Conservation (phyloP, 2,329 filamentous ascomycete species). For the Thelonectria rubi region DNA sequence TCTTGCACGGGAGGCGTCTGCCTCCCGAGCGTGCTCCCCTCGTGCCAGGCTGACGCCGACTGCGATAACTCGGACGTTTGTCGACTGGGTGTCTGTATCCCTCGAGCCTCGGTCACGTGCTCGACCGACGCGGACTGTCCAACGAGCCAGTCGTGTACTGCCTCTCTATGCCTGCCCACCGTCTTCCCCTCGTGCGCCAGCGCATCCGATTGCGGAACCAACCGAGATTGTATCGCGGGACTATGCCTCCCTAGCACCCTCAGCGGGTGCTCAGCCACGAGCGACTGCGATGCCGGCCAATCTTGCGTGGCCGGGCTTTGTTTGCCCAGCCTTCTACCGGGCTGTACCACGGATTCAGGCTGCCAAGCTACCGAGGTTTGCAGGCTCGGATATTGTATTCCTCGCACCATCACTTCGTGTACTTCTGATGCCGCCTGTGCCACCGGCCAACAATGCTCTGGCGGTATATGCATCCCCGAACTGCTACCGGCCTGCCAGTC, state of each 20-base stretch:
- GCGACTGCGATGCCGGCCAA: not conserved
- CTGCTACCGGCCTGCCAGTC: constrained; percentile 10
- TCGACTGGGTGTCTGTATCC: constrained; percentile 15
- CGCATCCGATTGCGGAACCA: not conserved
- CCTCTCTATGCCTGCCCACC: constrained; percentile 1
- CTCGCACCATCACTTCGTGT: constrained; percentile 5
- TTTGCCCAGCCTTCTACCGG: constrained; percentile 1
- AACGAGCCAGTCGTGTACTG: constrained; percentile 5
- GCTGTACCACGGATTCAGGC: constrained; percentile 7
- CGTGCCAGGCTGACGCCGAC: constrained; percentile 1
- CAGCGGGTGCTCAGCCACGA: not conserved
- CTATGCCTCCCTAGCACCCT: constrained; percentile 13
- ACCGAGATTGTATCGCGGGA: constrained; percentile 1
- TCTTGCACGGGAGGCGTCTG: constrained; percentile 16
- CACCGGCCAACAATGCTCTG: constrained; percentile 12
- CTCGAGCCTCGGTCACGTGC: not conserved
- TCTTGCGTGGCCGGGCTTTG: not conserved
- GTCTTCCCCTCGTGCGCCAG: constrained; percentile 4
- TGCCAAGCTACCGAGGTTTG: constrained; percentile 10
- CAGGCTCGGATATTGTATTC: constrained; percentile 16
- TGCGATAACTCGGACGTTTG: constrained; percentile 1
- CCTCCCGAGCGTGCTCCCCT: constrained; percentile 6
- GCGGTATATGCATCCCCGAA: constrained; percentile 16
- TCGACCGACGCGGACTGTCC: not conserved
- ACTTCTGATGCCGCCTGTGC: constrained; percentile 3